Percentiles rank a stretch among this genome's conserved stretches.
Conservation (phyloP, 176 grass and related monocot species). For the Panicum miliaceum region DNA sequence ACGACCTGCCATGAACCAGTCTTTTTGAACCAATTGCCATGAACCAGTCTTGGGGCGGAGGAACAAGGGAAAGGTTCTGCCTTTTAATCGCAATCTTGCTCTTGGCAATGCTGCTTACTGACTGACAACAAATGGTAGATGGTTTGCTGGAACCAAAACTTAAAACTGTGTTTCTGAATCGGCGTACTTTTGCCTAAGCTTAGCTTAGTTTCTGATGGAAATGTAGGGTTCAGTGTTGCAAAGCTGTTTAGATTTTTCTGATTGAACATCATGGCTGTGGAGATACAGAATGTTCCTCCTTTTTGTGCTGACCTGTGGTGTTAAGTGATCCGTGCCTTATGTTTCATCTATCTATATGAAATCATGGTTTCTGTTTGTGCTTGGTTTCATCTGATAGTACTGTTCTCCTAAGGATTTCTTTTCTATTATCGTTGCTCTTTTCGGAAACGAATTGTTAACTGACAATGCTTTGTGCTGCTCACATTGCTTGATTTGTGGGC, state of each 20-base stretch:
- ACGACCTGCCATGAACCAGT: conserved; percentile 32
- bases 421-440: neutral
- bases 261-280: neutral
- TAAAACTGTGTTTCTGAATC: neutral
- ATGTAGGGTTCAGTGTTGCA: conserved; percentile 9
- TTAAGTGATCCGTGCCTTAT: neutral
- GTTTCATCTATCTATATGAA: neutral
- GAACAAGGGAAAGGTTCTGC: conserved; percentile 20
- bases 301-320: conserved; percentile 34
- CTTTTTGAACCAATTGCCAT: too few relatives aligned
- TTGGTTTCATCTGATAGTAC: neutral
- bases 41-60: neutral
- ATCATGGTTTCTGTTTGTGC: neutral
- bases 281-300: conserved; percentile 39
- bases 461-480: neutral
- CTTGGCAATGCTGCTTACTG: conserved; percentile 6
- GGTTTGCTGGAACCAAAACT: neutral
- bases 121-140: conserved; percentile 31
- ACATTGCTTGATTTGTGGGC: conserved; percentile 1
- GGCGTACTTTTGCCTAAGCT: neutral
- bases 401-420: neutral
- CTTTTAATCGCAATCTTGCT: conserved; percentile 27
- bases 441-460: neutral
- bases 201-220: conserved; percentile 27
- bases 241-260: neutral